Evolutionary conservation across 257 asterid species (phyloP).

Genomic region (Solanum bulbocastanum): DNA sequence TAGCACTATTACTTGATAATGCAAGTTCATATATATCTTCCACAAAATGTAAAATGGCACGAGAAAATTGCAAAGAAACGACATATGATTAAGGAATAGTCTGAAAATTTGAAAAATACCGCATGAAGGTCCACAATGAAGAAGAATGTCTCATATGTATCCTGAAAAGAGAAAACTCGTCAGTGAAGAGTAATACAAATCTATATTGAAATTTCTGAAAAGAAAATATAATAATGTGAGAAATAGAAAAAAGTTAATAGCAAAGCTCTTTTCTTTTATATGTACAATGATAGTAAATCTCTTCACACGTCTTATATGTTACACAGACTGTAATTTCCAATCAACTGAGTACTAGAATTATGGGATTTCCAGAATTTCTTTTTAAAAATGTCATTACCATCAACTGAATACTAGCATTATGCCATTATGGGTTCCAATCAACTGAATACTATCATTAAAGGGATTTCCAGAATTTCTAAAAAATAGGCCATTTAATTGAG

Average conservation of each 20-base stretch:
- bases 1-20: neutral
- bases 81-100: neutral
- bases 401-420: neutral
- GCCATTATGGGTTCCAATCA: neutral
- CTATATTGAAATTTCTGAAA: neutral
- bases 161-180: constrained; percentile 43
- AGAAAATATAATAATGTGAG: neutral
- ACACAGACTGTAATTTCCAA: neutral
- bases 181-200: neutral
- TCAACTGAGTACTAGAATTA: neutral
- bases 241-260: neutral
- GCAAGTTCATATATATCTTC: neutral
- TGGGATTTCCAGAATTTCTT: neutral
- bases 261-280: neutral
- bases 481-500: neutral
- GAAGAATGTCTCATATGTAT: constrained; percentile 74
- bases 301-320: neutral
- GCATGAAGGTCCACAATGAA: constrained; percentile 99
- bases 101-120: constrained; percentile 30
- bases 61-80: neutral
- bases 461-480: neutral
- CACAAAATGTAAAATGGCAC: neutral
- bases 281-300: neutral
- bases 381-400: neutral
- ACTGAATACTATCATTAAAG: neutral